Evolutionary conservation across 129 eudicot genomes (phyloP), one percentile per base, ranked within the genome.

Genomic region (Centella asiatica): DNA sequence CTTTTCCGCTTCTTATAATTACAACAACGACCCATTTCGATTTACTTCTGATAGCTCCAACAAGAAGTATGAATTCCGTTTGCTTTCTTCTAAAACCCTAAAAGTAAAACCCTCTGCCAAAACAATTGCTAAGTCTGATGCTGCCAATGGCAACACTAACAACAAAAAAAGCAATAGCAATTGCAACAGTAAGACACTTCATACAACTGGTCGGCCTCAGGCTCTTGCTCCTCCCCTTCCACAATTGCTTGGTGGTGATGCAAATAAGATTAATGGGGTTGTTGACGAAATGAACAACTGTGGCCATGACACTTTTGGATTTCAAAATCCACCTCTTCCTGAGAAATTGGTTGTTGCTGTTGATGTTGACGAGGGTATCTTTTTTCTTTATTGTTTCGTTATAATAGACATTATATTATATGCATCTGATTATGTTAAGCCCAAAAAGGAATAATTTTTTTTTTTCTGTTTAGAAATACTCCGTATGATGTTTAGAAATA

Each of bases 281-380:
- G 46, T 57, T 34, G 63, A 57, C n/a, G 27, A 57, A 33, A 13
- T 33, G 63, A 48, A 46, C 29, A 47, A 15, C 47, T n/a, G 68
- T 10, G 44, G 44, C 0, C 28, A 36, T 46, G 57, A 31, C 54
- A 64, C 66, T 40, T 6, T 69, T 36, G 63, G 62, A 36, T 60
- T 36, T 25, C 54, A 52, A 0, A 61, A 40, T 20, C 56, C 47
- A 18, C n/a, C 45, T 34, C 27, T 24, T 22, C 44, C 59, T 31
- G 58, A 64, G 53, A 70, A 65, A 44, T 14, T 76, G 18, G 55
- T 48, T 44, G 80, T 75, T 54, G 81, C 81, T 70, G 81, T 76
- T 58, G 81, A 76, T 64, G 72, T 76, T 44, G 81, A 76, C 54
- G 81, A 76, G 58, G 81, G 81, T 76, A 76, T 31, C 1, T 32